A percentile compares a stretch with the other conserved stretches of the same genome.
These are phyloP conservation scores for Dichomitus squalens DNA, from an alignment of 1,284 basidiomycete species.

Conservation along the genomic window DNA sequence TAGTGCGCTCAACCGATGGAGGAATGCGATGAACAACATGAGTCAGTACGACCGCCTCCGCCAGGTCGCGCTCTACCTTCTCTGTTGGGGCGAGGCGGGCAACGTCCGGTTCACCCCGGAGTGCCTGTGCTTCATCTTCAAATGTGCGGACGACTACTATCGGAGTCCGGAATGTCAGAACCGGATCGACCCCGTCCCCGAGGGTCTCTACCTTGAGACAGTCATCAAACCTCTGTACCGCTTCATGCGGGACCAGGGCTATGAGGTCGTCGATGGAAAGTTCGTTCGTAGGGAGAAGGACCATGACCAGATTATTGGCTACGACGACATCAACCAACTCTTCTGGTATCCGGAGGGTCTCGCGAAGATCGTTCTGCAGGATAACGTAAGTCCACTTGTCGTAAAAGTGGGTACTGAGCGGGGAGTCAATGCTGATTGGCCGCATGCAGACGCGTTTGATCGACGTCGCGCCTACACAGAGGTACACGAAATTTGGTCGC, in stretches of 20 bases:
- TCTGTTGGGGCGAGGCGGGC: conserved; percentile 98
- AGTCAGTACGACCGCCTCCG: conserved; percentile 97
- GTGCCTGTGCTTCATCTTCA: conserved; percentile 99
- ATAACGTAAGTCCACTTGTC: conserved; percentile 61
- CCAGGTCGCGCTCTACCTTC: conserved; percentile 92
- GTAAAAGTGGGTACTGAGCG: background rate
- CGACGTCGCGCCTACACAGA: conserved; percentile 86
- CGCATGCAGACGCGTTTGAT: conserved; percentile 78
- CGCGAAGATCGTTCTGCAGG: conserved; percentile 86
- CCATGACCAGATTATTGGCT: conserved; percentile 95
- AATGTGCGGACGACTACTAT: conserved; percentile 99
- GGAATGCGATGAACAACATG: conserved; percentile 99
- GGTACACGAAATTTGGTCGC: conserved; percentile 88
- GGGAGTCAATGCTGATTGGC: background rate
- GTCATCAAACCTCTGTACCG: conserved; percentile 95
- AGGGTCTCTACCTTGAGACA: conserved; percentile 91
- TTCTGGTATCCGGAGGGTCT: conserved; percentile 99
- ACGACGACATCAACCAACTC: conserved; percentile 99
- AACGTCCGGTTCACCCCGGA: conserved; percentile 98
- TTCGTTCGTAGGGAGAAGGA: conserved; percentile 94
- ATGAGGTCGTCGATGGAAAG: conserved; percentile 95
- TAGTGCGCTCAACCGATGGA: conserved; percentile 91
- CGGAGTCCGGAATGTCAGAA: conserved; percentile 98
- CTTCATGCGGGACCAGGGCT: conserved; percentile 97
- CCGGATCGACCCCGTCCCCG: conserved; percentile 89